Percentiles rank a stretch among this genome's conserved stretches.
Evolutionary conservation across 2,329 filamentous ascomycete genomes (phyloP).

Genomic region (Aspergillus jensenii): DNA sequence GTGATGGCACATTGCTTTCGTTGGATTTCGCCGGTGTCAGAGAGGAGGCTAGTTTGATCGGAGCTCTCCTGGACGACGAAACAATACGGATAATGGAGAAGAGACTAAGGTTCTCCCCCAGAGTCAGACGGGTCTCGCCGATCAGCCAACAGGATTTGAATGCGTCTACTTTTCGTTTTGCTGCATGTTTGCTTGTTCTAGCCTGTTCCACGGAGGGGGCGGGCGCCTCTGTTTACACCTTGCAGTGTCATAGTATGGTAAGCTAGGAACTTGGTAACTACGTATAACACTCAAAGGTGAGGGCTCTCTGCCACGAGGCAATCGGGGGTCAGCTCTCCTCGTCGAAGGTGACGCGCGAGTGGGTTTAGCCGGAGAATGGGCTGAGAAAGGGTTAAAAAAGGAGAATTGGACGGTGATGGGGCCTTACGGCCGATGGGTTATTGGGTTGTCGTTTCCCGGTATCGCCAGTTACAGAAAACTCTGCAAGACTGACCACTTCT

Average conservation of each 20-base stretch:
- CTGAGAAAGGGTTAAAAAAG: slow-evolving; percentile 1
- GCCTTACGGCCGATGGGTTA: not conserved
- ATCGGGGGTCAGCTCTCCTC: not conserved
- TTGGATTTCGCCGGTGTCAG: slow-evolving; percentile 10
- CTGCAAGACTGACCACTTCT: slow-evolving; percentile 9
- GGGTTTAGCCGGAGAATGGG: not conserved
- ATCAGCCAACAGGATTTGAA: slow-evolving; percentile 7
- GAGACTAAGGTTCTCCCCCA: not conserved
- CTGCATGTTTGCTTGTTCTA: slow-evolving; percentile 8
- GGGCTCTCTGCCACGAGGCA: not conserved
- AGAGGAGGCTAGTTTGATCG: slow-evolving; percentile 11
- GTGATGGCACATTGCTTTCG: slow-evolving; percentile 16
- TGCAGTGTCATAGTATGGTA: not conserved
- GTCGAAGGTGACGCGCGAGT: not conserved
- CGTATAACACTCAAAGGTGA: not conserved
- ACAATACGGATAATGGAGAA: not conserved
- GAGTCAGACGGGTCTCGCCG: slow-evolving; percentile 12
- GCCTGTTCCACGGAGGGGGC: not conserved
- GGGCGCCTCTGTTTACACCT: not conserved
- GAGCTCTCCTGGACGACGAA: slow-evolving; percentile 4
- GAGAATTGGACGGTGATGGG: not conserved
- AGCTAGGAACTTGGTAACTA: too few relatives aligned
- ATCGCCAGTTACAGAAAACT: slow-evolving; percentile 10
- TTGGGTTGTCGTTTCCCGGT: not conserved
- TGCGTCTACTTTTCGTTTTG: slow-evolving; percentile 1